Evolutionary conservation across 1,139 yeast genomes (phyloP), one percentile per base, ranked within the genome.

Genomic region (Geotrichum histeridarum): DNA sequence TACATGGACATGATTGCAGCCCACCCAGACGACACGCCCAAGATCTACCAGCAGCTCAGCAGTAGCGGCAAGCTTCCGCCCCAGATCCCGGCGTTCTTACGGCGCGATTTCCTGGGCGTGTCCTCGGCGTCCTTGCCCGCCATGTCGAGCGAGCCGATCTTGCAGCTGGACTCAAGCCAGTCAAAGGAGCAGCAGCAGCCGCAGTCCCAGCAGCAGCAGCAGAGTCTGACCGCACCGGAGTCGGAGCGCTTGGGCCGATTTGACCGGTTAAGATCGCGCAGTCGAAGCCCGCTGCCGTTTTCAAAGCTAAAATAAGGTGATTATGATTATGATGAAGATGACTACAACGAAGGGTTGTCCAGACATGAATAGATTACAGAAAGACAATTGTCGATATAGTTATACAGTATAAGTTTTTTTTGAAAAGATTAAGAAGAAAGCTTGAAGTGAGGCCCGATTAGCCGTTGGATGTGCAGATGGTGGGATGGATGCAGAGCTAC

Each of bases 21-120:
- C 5, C 57, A 52, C 15, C 51, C 51, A 7, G 50, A 51, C 41
- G 57, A 54, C 15, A 37, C 49, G 11, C 52, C 54, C 17, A 59
- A 56, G 42, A 51, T 57, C 14, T 60, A 59, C 42, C 49, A 54
- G 2, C 57, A 54, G 36, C 58, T 60, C 6, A 58, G 63, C 48
- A 58, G 62, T 11, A 57, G 57, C n/a, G 42, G 49, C 18, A 22
- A 41, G 33, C 50, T 54, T 12, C 43, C 56, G 8, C 63, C 63
- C 4, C 54, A 48, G 22, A 43, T 60, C 9, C 63, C 63, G 12
- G 50, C 41, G n/a, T 60, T 51, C 36, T 42, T 59, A 51, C 31
- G 17, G 18, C 42, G 14, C 17, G 17, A 17, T 17, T 35, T 36
- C 9, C 4, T 31, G 12, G 12, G 15, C 4, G 9, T 9, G 8